Evolutionary conservation across 2,329 filamentous ascomycete species (phyloP).

Genomic region (Hypoxylon sp.): DNA sequence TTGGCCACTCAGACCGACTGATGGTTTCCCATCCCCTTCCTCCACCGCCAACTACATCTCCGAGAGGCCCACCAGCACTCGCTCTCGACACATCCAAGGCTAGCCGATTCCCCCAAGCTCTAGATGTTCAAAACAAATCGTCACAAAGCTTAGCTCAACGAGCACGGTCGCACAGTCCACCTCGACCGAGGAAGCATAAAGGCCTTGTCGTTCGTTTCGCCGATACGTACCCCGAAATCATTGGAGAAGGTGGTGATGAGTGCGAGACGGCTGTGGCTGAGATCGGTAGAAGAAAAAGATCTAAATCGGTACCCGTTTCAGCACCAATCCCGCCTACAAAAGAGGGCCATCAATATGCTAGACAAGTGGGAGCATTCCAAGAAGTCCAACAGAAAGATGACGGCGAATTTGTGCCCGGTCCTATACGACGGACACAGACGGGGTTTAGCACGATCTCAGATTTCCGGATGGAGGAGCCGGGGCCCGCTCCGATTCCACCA

Average conservation of each 20-base stretch:
- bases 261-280: conserved; percentile 79
- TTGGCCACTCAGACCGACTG: conserved; percentile 70
- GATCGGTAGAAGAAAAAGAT: conserved; percentile 73
- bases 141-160: conserved; percentile 64
- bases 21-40: conserved; percentile 68
- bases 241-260: conserved; percentile 93
- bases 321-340: conserved; percentile 54
- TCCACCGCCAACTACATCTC: conserved; percentile 53
- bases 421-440: conserved; percentile 72
- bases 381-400: conserved; percentile 55
- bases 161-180: conserved; percentile 62
- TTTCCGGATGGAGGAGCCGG: conserved; percentile 39
- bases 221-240: conserved; percentile 81
- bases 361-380: conserved; percentile 48
- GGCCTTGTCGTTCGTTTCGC: conserved; percentile 82
- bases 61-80: conserved; percentile 59
- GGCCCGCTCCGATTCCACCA: conserved; percentile 34
- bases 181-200: conserved; percentile 67
- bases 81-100: conserved; percentile 70
- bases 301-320: conserved; percentile 56
- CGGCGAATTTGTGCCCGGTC: conserved; percentile 65
- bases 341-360: conserved; percentile 51
- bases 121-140: conserved; percentile 61
- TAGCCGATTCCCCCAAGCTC: conserved; percentile 69
- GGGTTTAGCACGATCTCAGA: conserved; percentile 62